Evolutionary conservation across 2,329 filamentous ascomycete genomes (phyloP).

Genomic region (Microdochium bolleyi): DNA sequence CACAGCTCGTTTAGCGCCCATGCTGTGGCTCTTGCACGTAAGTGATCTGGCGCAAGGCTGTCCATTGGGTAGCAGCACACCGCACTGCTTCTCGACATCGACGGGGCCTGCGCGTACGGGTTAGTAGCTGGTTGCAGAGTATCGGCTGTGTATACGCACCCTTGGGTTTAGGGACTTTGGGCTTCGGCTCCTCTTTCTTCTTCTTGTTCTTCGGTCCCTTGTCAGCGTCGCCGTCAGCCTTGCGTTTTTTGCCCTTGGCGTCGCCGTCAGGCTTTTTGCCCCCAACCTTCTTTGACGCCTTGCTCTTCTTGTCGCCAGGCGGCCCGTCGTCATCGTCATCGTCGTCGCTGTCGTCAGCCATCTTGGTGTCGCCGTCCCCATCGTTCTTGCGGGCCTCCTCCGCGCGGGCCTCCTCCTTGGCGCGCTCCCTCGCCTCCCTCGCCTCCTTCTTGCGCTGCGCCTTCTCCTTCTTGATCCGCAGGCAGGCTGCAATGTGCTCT

Average conservation of each 20-base stretch:
- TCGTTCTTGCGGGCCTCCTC: conserved; percentile 46
- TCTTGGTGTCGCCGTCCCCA: conserved; percentile 28
- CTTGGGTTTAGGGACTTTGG: conserved; percentile 77
- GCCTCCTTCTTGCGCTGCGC: conserved; percentile 70
- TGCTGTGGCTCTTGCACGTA: conserved; percentile 91
- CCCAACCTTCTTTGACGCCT: conserved; percentile 52
- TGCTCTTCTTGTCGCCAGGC: conserved; percentile 32
- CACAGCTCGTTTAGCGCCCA: conserved; percentile 87
- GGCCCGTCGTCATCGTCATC: conserved; percentile 38
- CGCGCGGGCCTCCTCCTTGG: conserved; percentile 52
- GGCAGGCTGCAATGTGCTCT: conserved; percentile 74
- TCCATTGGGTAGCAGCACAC: conserved; percentile 77
- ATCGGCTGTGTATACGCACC: conserved; percentile 32
- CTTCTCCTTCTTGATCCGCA: conserved; percentile 78
- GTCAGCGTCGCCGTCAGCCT: conserved; percentile 67
- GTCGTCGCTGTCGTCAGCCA: conserved; percentile 38
- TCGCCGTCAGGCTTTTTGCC: conserved; percentile 57
- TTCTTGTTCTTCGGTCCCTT: conserved; percentile 86
- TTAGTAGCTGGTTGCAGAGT: background rate
- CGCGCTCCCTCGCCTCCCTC: conserved; percentile 60
- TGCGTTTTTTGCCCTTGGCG: conserved; percentile 69
- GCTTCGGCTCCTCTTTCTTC: conserved; percentile 87
- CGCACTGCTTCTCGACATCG: conserved; percentile 89
- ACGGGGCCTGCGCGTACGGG: conserved; percentile 54
- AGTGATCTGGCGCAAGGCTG: conserved; percentile 80